Evolutionary conservation across 2,329 filamentous ascomycete species (phyloP).

Genomic region (Paracorniculantispora psalliotae): DNA sequence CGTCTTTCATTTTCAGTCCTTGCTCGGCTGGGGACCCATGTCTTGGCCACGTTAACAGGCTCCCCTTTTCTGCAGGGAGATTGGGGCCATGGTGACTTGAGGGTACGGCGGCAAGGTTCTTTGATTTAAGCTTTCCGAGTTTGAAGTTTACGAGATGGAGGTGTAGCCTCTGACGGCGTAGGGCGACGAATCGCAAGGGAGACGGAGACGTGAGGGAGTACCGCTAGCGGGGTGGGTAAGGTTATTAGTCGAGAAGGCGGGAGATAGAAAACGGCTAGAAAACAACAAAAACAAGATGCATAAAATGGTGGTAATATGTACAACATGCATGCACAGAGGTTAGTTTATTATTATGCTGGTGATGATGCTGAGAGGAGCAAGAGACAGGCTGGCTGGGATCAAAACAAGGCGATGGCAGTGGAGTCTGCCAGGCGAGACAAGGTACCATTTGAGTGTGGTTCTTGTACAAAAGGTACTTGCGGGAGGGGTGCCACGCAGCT

Average conservation of each 20-base stretch:
- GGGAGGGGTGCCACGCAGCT: neutral
- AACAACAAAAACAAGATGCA: neutral
- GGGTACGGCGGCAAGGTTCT: neutral
- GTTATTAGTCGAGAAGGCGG: too few relatives aligned
- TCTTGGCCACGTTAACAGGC: neutral
- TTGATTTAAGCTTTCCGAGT: neutral
- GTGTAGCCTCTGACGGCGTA: neutral
- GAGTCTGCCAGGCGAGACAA: neutral
- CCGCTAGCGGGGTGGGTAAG: neutral
- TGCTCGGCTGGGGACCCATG: neutral
- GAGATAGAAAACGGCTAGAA: too few relatives aligned
- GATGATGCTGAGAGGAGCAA: neutral
- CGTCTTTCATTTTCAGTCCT: neutral
- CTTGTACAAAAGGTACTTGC: neutral
- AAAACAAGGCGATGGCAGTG: conserved; percentile 9
- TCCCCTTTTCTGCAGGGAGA: neutral
- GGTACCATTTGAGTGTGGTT: neutral
- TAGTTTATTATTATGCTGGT: neutral
- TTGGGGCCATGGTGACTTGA: neutral
- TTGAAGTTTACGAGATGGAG: neutral
- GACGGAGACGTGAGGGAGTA: neutral
- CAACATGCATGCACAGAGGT: neutral
- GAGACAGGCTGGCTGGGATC: neutral
- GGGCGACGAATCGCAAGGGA: neutral
- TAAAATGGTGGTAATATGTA: neutral